These are phyloP conservation scores for Trichopus zeylanicus DNA, from an alignment of 116 monocot genomes.

Conservation along the genomic window DNA sequence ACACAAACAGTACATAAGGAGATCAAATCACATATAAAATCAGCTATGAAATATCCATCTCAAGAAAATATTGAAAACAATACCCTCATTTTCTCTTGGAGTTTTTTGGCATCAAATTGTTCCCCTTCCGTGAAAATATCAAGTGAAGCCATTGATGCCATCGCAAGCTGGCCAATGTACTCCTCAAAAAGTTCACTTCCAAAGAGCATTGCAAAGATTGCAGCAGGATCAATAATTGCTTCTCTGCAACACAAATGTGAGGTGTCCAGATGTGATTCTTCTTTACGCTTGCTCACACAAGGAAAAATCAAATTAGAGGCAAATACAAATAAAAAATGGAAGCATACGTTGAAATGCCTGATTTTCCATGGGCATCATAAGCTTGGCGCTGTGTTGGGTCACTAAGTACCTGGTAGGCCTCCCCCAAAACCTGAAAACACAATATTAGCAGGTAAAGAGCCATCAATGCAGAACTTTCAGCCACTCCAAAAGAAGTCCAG, in stretches of 20 bases:
- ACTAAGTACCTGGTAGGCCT: slow-evolving; percentile 95
- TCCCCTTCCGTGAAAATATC: slow-evolving; percentile 72
- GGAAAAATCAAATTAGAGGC: neutral
- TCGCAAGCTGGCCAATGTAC: slow-evolving; percentile 92
- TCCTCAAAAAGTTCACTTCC: slow-evolving; percentile 98
- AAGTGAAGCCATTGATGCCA: slow-evolving; percentile 97
- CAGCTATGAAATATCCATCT: slow-evolving; percentile 1
- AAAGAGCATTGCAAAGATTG: slow-evolving; percentile 99
- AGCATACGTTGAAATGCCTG: slow-evolving; percentile 83
- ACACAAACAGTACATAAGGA: too few relatives aligned
- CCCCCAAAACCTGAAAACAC: slow-evolving; percentile 75
- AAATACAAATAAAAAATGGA: slow-evolving; percentile 3
- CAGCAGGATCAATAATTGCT: slow-evolving; percentile 88
- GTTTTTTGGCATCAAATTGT: slow-evolving; percentile 65
- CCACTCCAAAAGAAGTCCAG: too few relatives aligned
- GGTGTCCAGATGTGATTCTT: neutral
- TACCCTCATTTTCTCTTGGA: slow-evolving; percentile 96
- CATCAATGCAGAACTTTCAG: neutral
- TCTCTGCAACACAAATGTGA: slow-evolving; percentile 50
- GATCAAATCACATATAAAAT: too few relatives aligned
- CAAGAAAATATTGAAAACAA: too few relatives aligned
- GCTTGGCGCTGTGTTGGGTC: slow-evolving; percentile 77
- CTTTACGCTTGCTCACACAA: neutral
- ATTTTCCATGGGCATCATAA: slow-evolving; percentile 84
- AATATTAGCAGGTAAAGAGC: slow-evolving; percentile 1